phyloP scores from a whole-genome alignment of 352 stramenopile genomes.

The Phytophthora sojae region DNA sequence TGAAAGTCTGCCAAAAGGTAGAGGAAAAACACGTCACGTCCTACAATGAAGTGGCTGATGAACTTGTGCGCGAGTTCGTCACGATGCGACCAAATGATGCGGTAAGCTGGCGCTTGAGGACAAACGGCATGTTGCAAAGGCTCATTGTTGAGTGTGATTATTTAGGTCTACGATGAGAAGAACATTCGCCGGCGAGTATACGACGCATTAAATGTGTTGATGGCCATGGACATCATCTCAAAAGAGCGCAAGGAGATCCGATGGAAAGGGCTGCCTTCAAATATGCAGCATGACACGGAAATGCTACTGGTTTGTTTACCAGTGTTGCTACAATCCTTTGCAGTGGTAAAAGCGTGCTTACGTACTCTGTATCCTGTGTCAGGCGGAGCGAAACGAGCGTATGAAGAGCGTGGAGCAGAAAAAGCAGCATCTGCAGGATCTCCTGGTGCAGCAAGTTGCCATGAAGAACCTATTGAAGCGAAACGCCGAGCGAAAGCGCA shows the following conservation, averaged over 20 bases:
- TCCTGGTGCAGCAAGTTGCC: constrained; percentile 95
- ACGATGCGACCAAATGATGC: constrained; percentile 86
- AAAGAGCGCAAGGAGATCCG: constrained; percentile 96
- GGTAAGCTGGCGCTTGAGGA: constrained; percentile 28
- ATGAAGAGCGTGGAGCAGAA: constrained; percentile 88
- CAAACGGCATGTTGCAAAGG: background rate
- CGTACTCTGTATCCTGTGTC: background rate
- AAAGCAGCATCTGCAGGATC: constrained; percentile 92
- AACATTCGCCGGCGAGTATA: constrained; percentile 98
- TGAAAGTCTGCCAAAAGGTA: constrained; percentile 97
- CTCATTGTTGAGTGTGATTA: constrained; percentile 8
- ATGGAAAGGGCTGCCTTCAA: constrained; percentile 85
- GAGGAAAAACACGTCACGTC: constrained; percentile 95
- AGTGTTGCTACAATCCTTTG: background rate
- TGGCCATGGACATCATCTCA: constrained; percentile 98
- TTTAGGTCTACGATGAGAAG: constrained; percentile 92
- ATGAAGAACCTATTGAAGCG: constrained; percentile 94
- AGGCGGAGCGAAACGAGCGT: constrained; percentile 80
- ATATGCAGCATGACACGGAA: constrained; percentile 89
- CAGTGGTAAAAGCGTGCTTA: background rate
- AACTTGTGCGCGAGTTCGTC: constrained; percentile 92
- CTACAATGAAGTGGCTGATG: constrained; percentile 96
- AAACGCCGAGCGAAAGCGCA: constrained; percentile 79
- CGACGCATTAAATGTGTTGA: constrained; percentile 97
- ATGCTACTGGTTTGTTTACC: constrained; percentile 69